phyloP scores from a whole-genome alignment of 2,329 filamentous ascomycete genomes.

The Lecanicillium sp. region DNA sequence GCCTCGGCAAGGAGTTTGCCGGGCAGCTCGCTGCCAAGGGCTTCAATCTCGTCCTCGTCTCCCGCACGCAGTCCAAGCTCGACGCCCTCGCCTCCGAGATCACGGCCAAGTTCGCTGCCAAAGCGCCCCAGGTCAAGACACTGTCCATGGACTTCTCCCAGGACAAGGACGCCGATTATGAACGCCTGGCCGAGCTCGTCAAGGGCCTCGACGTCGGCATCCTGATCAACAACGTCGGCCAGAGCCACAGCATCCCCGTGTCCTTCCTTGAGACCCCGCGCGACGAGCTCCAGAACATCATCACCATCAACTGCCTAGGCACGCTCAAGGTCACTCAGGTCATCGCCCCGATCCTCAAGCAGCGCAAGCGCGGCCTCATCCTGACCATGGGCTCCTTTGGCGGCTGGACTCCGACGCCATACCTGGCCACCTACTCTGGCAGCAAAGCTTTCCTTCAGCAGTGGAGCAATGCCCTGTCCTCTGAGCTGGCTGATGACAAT shows the following conservation, averaged over 20 bases:
- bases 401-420: constrained; percentile 84
- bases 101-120: constrained; percentile 57
- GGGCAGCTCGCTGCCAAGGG: constrained; percentile 83
- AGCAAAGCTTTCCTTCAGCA: constrained; percentile 98
- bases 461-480: constrained; percentile 82
- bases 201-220: constrained; percentile 74
- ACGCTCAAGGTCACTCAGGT: constrained; percentile 85
- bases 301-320: constrained; percentile 90
- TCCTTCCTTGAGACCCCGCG: constrained; percentile 74
- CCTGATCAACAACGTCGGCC: constrained; percentile 93
- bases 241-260: constrained; percentile 88
- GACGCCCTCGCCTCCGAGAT: constrained; percentile 71
- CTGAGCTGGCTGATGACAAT: constrained; percentile 73
- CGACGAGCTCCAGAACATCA: constrained; percentile 79
- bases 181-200: constrained; percentile 61
- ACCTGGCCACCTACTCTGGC: constrained; percentile 92
- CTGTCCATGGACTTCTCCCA: constrained; percentile 88
- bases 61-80: constrained; percentile 91
- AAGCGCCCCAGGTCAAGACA: constrained; percentile 62
- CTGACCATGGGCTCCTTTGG: constrained; percentile 97
- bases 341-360: constrained; percentile 76
- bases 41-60: constrained; percentile 92
- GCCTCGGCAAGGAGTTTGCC: constrained; percentile 93
- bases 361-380: constrained; percentile 80
- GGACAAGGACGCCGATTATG: constrained; percentile 76